phyloP scores from a whole-genome alignment of 495 filamentous ascomycete genomes.

The Penicillium soppii region DNA sequence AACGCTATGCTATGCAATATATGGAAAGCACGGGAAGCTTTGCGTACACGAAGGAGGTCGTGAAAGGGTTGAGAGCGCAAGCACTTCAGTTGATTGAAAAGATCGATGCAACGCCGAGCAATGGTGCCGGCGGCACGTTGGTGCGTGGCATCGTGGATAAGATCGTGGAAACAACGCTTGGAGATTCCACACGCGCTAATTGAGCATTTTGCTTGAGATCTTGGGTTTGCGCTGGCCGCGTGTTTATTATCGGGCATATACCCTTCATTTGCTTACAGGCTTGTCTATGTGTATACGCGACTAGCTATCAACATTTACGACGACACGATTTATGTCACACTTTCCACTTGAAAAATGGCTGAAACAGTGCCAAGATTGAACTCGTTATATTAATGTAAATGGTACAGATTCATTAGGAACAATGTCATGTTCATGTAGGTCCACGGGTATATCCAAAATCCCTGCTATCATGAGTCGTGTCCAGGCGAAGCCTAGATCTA shows the following conservation, averaged over 20 bases:
- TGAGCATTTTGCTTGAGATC: not conserved
- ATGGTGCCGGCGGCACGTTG: conserved; percentile 27
- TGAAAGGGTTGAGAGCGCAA: conserved; percentile 63
- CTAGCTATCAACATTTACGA: conserved; percentile 6
- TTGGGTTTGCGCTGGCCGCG: not conserved
- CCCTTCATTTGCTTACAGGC: not conserved
- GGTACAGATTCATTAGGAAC: conserved; percentile 3
- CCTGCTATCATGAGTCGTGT: conserved; percentile 7
- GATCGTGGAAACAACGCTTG: conserved; percentile 43
- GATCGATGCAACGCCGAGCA: conserved; percentile 54
- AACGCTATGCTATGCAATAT: conserved; percentile 85
- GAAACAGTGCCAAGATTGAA: not conserved
- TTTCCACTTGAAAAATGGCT: not conserved
- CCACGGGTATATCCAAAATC: conserved; percentile 7
- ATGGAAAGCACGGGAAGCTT: conserved; percentile 91
- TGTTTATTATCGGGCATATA: not conserved
- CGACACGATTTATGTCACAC: conserved; percentile 3
- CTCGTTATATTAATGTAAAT: not conserved
- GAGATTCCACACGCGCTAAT: conserved; percentile 12
- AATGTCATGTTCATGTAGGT: not conserved
- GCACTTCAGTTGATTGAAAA: conserved; percentile 66
- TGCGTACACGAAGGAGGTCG: conserved; percentile 72
- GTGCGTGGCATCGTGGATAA: conserved; percentile 47
- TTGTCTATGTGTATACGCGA: not conserved
- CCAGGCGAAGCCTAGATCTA: not conserved